A percentile compares a stretch with the other conserved stretches of the same genome.
Evolutionary conservation across 495 filamentous ascomycete species (phyloP).

Genomic region (Aspergillus diversus): DNA sequence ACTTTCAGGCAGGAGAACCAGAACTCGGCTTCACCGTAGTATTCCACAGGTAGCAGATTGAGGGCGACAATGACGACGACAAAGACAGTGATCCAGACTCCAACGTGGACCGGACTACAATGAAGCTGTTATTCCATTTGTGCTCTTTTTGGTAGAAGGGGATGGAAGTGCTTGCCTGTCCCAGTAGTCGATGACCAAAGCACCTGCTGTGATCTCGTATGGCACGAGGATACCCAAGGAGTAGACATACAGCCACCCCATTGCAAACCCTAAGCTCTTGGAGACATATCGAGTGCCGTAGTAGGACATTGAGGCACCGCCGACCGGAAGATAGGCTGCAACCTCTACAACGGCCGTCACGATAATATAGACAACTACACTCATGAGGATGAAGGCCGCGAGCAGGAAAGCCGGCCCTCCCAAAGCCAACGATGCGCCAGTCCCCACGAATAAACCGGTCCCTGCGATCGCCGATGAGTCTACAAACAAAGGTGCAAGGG

Average conservation of each 20-base stretch:
- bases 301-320: conserved; percentile 26
- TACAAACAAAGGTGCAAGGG: no score
- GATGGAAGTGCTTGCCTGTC: conserved; percentile 30
- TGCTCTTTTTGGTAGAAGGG: conserved; percentile 29
- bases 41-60: conserved; percentile 26
- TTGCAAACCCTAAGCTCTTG: conserved; percentile 25
- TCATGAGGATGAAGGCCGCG: conserved; percentile 30
- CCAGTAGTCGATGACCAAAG: conserved; percentile 52
- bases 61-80: conserved; percentile 20
- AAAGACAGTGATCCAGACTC: conserved; percentile 17
- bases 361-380: conserved; percentile 28
- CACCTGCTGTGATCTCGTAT: conserved; percentile 42
- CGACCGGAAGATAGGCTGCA: no score
- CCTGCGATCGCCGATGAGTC: no score
- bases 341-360: no score
- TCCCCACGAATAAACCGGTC: conserved; percentile 32
- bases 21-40: conserved; percentile 35
- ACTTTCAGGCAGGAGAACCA: conserved; percentile 35
- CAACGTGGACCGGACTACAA: conserved; percentile 32
- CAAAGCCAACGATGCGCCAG: conserved; percentile 25
- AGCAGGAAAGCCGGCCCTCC: conserved; percentile 32
- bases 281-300: conserved; percentile 24
- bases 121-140: conserved; percentile 36
- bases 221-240: conserved; percentile 32
- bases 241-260: conserved; percentile 32